Conservation (phyloP, 306 rosid genomes). For the Quercus aquifolioides region DNA sequence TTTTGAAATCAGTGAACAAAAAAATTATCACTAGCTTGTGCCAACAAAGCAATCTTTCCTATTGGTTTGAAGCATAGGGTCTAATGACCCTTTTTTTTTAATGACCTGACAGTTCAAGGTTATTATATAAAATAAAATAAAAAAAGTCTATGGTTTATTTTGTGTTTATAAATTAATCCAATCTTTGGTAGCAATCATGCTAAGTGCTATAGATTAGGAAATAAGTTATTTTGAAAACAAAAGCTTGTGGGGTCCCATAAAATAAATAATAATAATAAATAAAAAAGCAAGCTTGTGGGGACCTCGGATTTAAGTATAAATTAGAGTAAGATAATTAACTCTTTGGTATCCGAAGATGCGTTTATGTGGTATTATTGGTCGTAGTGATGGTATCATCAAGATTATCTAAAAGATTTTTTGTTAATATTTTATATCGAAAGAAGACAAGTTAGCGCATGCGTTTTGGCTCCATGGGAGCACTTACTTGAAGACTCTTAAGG, state of each 20-base stretch:
- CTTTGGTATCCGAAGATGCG: slow-evolving; percentile 36
- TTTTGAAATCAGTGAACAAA: background rate
- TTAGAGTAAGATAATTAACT: slow-evolving; percentile 19
- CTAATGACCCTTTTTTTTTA: background rate
- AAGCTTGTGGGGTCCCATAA: slow-evolving; percentile 29
- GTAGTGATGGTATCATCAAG: slow-evolving; percentile 16
- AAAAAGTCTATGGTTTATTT: background rate
- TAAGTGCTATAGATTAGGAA: background rate
- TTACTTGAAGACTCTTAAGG: slow-evolving; percentile 8
- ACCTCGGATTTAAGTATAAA: slow-evolving; percentile 34
- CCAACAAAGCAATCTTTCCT: slow-evolving; percentile 1
- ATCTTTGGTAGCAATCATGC: background rate
- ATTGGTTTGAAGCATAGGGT: background rate
- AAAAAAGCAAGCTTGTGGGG: slow-evolving; percentile 22
- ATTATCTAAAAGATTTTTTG: slow-evolving; percentile 24
- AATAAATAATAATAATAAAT: too few species aligned
- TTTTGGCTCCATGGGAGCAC: slow-evolving; percentile 3
- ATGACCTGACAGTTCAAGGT: slow-evolving; percentile 2
- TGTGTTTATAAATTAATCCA: slow-evolving; percentile 4
- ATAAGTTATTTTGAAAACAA: slow-evolving; percentile 18
- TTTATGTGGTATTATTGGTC: slow-evolving; percentile 16
- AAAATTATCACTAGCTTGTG: background rate
- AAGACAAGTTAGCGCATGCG: slow-evolving; percentile 29
- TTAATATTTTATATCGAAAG: slow-evolving; percentile 11
- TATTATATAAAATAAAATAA: background rate